A percentile compares a stretch with the other conserved stretches of the same genome.
Evolutionary conservation across 2,329 filamentous ascomycete species (phyloP).

Genomic region (Fusarium sp.): DNA sequence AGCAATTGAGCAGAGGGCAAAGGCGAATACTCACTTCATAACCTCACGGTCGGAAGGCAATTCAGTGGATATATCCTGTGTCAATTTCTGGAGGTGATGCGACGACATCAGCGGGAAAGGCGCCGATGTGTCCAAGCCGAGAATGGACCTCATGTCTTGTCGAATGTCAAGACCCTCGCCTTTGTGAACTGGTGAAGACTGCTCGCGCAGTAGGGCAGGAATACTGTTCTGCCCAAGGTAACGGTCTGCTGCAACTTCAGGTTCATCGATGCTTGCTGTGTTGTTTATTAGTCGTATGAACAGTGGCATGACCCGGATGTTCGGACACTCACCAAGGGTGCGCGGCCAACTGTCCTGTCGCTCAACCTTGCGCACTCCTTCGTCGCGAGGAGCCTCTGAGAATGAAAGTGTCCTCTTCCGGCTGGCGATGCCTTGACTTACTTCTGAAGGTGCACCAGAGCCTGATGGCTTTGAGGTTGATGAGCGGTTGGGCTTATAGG

Average conservation of each 20-base stretch:
- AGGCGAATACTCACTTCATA: conserved; percentile 64
- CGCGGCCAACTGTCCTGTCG: conserved; percentile 56
- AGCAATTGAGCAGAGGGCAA: neutral
- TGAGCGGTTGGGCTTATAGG: conserved; percentile 70
- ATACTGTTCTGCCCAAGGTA: conserved; percentile 76
- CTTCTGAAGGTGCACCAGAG: conserved; percentile 42
- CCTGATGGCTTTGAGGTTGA: conserved; percentile 50
- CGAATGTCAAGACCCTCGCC: conserved; percentile 66
- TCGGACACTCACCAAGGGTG: conserved; percentile 49
- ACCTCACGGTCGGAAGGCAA: conserved; percentile 73
- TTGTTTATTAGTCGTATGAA: conserved; percentile 29
- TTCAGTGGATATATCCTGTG: conserved; percentile 68
- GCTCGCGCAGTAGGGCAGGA: conserved; percentile 71
- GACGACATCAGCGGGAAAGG: conserved; percentile 75
- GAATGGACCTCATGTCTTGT: conserved; percentile 72
- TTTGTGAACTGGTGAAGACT: conserved; percentile 63
- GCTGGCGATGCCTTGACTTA: conserved; percentile 25
- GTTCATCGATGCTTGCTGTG: conserved; percentile 59
- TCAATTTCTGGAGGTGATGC: conserved; percentile 67
- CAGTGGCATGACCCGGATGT: conserved; percentile 19
- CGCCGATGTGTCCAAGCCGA: conserved; percentile 72
- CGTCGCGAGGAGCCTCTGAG: conserved; percentile 44
- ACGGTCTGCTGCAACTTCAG: conserved; percentile 65
- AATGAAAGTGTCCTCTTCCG: conserved; percentile 51
- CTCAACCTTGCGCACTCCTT: conserved; percentile 46